A percentile compares a stretch with the other conserved stretches of the same genome.
phyloP scores from a whole-genome alignment of 2,329 filamentous ascomycete species.

The Geosmithia flava region DNA sequence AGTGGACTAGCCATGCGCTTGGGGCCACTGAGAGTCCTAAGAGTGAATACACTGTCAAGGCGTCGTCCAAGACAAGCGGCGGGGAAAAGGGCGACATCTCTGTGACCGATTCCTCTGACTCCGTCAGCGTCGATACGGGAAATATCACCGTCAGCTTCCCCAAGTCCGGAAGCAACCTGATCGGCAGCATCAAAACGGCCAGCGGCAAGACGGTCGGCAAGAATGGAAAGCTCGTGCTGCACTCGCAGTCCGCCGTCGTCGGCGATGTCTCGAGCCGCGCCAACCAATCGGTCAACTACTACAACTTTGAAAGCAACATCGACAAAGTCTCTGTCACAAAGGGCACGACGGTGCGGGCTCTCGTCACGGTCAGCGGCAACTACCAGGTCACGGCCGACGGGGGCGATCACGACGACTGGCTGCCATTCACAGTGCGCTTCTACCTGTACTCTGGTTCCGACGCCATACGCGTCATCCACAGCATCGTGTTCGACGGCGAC shows the following conservation, averaged over 20 bases:
- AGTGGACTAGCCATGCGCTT: constrained; percentile 47
- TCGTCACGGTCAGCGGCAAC: constrained; percentile 28
- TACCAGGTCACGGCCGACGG: constrained; percentile 12
- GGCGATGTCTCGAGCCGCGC: constrained; percentile 21
- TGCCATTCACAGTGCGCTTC: constrained; percentile 37
- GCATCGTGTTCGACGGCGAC: constrained; percentile 38
- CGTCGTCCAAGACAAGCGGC: neutral
- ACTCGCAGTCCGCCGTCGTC: constrained; percentile 35
- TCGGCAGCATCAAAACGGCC: constrained; percentile 24
- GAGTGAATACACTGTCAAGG: constrained; percentile 25
- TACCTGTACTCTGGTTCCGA: constrained; percentile 45
- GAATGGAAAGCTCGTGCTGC: constrained; percentile 38
- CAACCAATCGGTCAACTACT: constrained; percentile 21
- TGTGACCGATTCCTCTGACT: constrained; percentile 9
- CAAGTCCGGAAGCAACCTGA: constrained; percentile 24
- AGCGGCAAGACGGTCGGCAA: constrained; percentile 28
- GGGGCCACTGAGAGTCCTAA: constrained; percentile 22
- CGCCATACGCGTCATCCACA: constrained; percentile 39
- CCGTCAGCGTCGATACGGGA: constrained; percentile 28
- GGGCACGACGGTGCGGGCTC: constrained; percentile 21
- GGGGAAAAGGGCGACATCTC: constrained; percentile 1
- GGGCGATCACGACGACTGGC: constrained; percentile 27
- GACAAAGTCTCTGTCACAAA: constrained; percentile 34
- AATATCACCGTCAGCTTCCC: constrained; percentile 28
- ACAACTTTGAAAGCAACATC: constrained; percentile 33